A percentile compares a stretch with the other conserved stretches of the same genome.
Evolutionary conservation across 2,329 filamentous ascomycete genomes (phyloP).

Genomic region (Xylariaceae sp.): DNA sequence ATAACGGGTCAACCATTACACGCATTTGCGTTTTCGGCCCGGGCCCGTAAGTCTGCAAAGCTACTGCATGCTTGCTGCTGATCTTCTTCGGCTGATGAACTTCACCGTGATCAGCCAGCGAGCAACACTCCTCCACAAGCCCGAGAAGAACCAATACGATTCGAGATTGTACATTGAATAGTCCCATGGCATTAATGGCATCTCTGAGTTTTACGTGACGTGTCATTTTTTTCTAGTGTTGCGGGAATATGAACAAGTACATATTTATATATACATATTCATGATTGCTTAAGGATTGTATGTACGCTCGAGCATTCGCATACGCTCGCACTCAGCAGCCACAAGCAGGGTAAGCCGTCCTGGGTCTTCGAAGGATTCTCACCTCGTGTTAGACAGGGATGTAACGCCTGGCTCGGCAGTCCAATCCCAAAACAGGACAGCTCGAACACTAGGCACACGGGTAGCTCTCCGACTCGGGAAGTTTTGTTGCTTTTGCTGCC

Average conservation of each 20-base stretch:
- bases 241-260: no score
- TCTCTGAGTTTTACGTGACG: no score
- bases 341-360: constrained; percentile 1
- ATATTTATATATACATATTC: no score
- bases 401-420: constrained; percentile 23
- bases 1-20: constrained; percentile 8
- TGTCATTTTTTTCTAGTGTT: no score
- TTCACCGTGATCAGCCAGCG: constrained; percentile 19
- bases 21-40: constrained; percentile 16
- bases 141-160: not conserved
- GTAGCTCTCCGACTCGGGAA: constrained; percentile 8
- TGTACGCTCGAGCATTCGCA: no score
- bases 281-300: no score
- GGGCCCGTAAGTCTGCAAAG: constrained; percentile 16
- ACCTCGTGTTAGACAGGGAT: constrained; percentile 32
- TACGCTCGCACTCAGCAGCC: no score
- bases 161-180: not conserved
- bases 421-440: constrained; percentile 25
- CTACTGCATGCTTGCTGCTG: constrained; percentile 5
- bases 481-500: constrained; percentile 3
- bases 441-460: constrained; percentile 9
- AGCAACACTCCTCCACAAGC: not conserved
- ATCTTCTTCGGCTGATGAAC: constrained; percentile 16
- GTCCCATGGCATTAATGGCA: constrained; percentile 3
- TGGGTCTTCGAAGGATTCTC: constrained; percentile 23